These are phyloP conservation scores for Cladosporium sp. DNA, from an alignment of 2,329 filamentous ascomycete genomes.

Conservation along the genomic window DNA sequence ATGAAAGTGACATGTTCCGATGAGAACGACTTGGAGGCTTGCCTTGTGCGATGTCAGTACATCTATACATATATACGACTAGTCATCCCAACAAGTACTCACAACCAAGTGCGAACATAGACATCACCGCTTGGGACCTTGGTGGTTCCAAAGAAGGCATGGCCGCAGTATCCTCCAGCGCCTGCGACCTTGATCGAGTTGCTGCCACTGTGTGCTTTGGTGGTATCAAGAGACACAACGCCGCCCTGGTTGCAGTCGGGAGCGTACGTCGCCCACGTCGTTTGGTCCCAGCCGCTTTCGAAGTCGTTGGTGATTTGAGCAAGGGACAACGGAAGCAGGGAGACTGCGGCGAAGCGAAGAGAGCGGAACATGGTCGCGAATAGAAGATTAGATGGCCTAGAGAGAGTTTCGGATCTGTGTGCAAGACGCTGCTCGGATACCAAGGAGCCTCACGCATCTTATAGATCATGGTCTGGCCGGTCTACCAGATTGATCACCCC, in stretches of 20 bases:
- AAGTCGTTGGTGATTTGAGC: constrained; percentile 59
- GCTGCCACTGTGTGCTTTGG: constrained; percentile 57
- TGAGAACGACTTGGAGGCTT: constrained; percentile 53
- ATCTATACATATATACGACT: background rate
- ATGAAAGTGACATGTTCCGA: constrained; percentile 63
- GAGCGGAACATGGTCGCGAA: constrained; percentile 44
- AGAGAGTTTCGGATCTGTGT: background rate
- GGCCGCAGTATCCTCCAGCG: constrained; percentile 57
- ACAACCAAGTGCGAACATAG: constrained; percentile 59
- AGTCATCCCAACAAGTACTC: constrained; percentile 35
- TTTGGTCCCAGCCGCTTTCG: constrained; percentile 59
- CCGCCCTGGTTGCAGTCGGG: constrained; percentile 62
- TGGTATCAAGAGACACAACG: constrained; percentile 56
- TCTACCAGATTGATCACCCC: background rate
- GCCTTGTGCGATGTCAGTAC: background rate
- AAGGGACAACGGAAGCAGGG: constrained; percentile 49
- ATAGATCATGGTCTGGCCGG: background rate
- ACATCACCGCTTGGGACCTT: constrained; percentile 58
- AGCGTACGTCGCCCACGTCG: constrained; percentile 60
- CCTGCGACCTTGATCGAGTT: constrained; percentile 55
- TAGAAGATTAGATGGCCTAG: background rate
- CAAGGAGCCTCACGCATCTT: background rate
- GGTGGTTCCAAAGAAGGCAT: constrained; percentile 62
- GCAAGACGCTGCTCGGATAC: background rate
- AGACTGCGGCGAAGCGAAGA: constrained; percentile 45